These are phyloP conservation scores for Backusella westeae DNA, from an alignment of 192 early-diverging fungal species.

Conservation along the genomic window DNA sequence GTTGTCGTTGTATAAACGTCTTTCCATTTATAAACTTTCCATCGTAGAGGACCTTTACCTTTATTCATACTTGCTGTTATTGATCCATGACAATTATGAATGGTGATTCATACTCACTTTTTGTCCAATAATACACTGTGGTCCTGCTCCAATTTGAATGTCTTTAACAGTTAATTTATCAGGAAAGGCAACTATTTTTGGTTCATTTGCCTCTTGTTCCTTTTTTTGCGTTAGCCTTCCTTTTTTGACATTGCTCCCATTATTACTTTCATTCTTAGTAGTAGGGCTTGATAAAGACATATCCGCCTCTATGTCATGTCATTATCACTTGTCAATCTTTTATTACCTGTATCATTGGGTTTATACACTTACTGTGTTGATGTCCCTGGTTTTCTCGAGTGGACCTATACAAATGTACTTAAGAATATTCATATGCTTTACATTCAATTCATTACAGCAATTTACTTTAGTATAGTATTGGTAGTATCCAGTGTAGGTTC, in stretches of 20 bases:
- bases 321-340: no score
- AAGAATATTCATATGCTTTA: no score
- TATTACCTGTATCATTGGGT: no score
- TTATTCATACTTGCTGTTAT: neutral
- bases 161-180: slow-evolving; percentile 84
- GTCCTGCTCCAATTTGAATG: slow-evolving; percentile 44
- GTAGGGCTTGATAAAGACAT: no score
- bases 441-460: no score
- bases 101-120: slow-evolving; percentile 47
- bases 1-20: slow-evolving; percentile 93
- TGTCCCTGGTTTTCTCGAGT: no score
- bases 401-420: no score
- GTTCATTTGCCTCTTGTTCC: neutral
- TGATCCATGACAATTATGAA: neutral
- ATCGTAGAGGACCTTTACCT: slow-evolving; percentile 74
- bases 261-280: no score
- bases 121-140: slow-evolving; percentile 42
- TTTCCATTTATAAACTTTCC: slow-evolving; percentile 87
- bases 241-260: no score
- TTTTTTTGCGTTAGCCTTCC: no score
- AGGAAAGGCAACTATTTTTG: slow-evolving; percentile 51
- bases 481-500: slow-evolving; percentile 13
- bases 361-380: no score
- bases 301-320: no score
- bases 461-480: slow-evolving; percentile 31